Evolutionary conservation across 2,329 filamentous ascomycete genomes (phyloP), one percentile per base, ranked within the genome.

Genomic region (Pyricularia sp.): DNA sequence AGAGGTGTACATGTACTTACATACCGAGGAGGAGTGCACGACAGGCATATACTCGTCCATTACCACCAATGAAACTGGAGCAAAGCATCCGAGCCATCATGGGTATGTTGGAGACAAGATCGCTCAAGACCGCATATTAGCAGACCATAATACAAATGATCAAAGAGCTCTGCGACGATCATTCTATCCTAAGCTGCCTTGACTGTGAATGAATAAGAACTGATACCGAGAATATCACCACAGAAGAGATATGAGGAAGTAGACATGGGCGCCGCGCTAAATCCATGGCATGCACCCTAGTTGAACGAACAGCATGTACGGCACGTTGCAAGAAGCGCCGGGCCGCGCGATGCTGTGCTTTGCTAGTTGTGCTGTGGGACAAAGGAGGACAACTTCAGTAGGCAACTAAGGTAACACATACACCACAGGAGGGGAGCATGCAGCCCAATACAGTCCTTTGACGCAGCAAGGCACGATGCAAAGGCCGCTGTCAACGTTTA

Each of bases 71-170:
- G 71, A 70, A 69, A 69, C 73, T 68, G 55, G 69, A 67, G 71
- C 74, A 75, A 72, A n/a, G 73, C 70, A 74, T 74, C 75, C 73
- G 74, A 70, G 69, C 65, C 65, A 71, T 70, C 68, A 50, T 50
- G 42, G 42, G 42, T 50, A n/a, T 67, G 63, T 71, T 72, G 72
- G 71, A 75, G 73, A 77, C 72, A 71, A 71, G 70, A 70, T 71
- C 71, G 71, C 70, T 73, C 70, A 74, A 73, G 20, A 20, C 5
- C 2, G 42, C 42, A n/a, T 50, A 7, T 50, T 5, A 50, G 20
- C 7, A 50, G 11, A 50, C 14, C 33, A 50, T 20, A n/a, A 50
- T 20, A n/a, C 6, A 50, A 36, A 20, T 50, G 42, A 50, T n/a
- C 10, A 7, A 9, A 50, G 42, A n/a, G 17, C 42, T 50, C 42